Evolutionary conservation across 2,329 filamentous ascomycete genomes (phyloP), one percentile per base, ranked within the genome.

Genomic region (Aspergillus hiratsukae): DNA sequence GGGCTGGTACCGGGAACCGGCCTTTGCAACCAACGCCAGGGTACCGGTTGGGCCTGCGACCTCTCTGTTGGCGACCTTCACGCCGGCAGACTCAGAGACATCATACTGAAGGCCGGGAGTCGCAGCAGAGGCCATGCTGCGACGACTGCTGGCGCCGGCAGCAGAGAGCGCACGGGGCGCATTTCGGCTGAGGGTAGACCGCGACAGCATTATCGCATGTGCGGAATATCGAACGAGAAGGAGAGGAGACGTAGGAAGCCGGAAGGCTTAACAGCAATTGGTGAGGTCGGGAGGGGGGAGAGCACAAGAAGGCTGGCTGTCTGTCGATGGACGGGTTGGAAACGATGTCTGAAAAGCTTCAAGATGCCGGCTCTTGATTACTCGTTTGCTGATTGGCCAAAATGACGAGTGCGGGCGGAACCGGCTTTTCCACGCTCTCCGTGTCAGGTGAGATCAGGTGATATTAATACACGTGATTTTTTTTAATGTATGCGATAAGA

Each of bases 61-160:
- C 77, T 97, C 92, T 81, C 93, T 87, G 80, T 90, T 90, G 72
- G 93, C 92, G 69, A 95, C 84, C 83, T 96, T 97, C 78, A 97
- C 81, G 71, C 93, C 93, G 75, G 87, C 85, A 76, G 89, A 85
- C 77, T 96, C 89, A 72, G 89, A 84, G 61, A 89, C 86, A 79
- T 97, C 88, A 81, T 95, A 99, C 75, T 89, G 86, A 79, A 92
- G 90, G 67, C 89, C 85, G 77, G 81, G 89, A 79, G 84, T 83
- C 67, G 89, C 81, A 65, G 84, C 76, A 68, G 78, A 82, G 69
- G 86, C 85, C 69, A 89, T 81, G 64, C 81, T 81, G 73, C 87
- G 82, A 75, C 80, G 80, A 73, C 80, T 78, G 68, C 75, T 72
- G 67, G 78, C 57, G 67, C 74, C 71, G 66, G 73, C 55, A 58